Base-by-base conservation (phyloP, 169 alveolate species). In the Eimeria necatrix region DNA sequence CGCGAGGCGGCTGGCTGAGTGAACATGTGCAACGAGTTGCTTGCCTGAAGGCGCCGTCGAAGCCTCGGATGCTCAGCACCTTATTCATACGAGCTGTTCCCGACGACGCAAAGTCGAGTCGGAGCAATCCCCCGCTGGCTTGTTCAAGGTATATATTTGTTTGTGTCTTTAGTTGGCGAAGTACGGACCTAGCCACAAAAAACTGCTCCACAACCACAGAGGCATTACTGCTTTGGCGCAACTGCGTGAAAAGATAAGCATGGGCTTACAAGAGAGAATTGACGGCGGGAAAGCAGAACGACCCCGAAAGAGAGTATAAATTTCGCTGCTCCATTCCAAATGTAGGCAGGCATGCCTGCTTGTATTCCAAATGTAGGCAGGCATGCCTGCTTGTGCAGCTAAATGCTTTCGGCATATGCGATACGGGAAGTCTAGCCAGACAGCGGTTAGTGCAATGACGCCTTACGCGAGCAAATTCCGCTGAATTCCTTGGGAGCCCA, bases 41-140 rank as follows among this genome's bases (percentile, higher is more conserved):
- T 85, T 85, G 81, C 93, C 93, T 85, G 53, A 85, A 85, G 81
- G 93, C 93, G 61, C 93, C 93, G 61, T 85, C 93, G 18, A 80
- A 60, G 60, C 93, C 93, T 52, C 93, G 93, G 9, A 85, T 51
- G 81, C 93, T 85, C 24, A 85, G 93, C 46, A 85, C 93, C n/a
- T 46, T 85, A 49, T 41, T 41, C 64, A 85, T 56, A 22, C 93
- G 93, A 61, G 83, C 59, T 2, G 93, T 85, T 85, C 46, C 60
- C 49, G 93, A 85, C 4, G 81, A n/a, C 61, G 93, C 93, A 48
- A 85, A 85, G 24, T 85, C 93, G 22, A 85, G 81, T 53, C 93
- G 93, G 49, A 85, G 93, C 20, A 85, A 32, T 26, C 93, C 93
- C 81, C 61, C 93, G 73, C 93, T 85, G 81, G 80, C 93, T 10